Conservation (phyloP, 2,329 filamentous ascomycete species). For the Microdochium trichocladiopsis region DNA sequence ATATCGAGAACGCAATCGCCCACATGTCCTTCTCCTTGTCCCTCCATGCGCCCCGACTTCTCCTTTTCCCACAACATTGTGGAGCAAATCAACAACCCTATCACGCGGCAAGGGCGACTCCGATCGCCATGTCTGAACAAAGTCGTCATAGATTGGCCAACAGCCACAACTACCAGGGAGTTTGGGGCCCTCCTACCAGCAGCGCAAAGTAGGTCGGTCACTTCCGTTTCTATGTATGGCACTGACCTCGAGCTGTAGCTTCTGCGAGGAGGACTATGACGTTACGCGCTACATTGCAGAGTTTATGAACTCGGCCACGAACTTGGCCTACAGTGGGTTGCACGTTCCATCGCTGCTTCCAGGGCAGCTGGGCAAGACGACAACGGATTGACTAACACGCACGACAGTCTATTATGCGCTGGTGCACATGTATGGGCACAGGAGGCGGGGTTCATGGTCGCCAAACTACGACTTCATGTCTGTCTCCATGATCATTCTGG, state of each 20-base stretch:
- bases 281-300: slow-evolving; percentile 44
- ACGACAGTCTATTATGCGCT: slow-evolving; percentile 34
- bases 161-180: neutral
- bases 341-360: no score
- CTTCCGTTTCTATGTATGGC: neutral
- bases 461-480: slow-evolving; percentile 32
- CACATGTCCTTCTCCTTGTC: no score
- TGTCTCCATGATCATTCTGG: slow-evolving; percentile 29
- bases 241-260: slow-evolving; percentile 15
- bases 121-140: neutral
- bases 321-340: slow-evolving; percentile 36
- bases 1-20: no score
- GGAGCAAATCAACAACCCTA: no score
- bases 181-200: neutral
- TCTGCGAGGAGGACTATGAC: slow-evolving; percentile 44
- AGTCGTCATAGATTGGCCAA: neutral
- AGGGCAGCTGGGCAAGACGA: no score
- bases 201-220: neutral
- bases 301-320: slow-evolving; percentile 45
- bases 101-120: no score
- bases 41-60: no score
- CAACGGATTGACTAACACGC: no score
- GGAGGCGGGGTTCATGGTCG: slow-evolving; percentile 19
- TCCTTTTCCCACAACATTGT: no score
- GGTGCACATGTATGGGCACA: slow-evolving; percentile 24